phyloP scores from a whole-genome alignment of 2,329 filamentous ascomycete genomes.

The Trichoderma harzianum region DNA sequence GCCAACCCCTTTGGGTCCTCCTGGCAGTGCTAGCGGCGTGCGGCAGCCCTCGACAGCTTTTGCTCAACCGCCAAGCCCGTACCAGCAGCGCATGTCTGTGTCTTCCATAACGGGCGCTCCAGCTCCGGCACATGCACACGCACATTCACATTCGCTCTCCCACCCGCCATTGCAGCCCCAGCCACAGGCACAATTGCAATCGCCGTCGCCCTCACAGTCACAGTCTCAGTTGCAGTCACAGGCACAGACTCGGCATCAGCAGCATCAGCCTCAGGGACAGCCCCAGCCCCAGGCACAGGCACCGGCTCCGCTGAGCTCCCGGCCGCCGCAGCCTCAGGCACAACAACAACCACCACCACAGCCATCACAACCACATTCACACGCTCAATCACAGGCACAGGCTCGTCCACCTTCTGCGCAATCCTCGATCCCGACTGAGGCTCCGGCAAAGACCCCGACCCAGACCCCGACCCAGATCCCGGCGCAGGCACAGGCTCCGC shows the following conservation, averaged over 20 bases:
- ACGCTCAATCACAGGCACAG: not conserved
- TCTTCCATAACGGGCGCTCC: slow-evolving; percentile 26
- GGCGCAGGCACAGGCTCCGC: slow-evolving; percentile 20
- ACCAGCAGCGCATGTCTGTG: slow-evolving; percentile 47
- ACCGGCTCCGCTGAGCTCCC: not conserved
- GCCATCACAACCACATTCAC: not conserved
- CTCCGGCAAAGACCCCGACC: slow-evolving; percentile 20
- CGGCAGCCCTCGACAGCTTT: slow-evolving; percentile 44
- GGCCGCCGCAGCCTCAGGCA: slow-evolving; percentile 21
- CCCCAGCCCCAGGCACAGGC: not conserved
- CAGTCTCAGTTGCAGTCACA: not conserved
- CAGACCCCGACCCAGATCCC: slow-evolving; percentile 23
- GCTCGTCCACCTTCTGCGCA: not conserved
- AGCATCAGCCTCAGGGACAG: not conserved
- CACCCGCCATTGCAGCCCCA: not conserved
- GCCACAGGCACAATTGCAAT: not conserved
- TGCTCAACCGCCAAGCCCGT: slow-evolving; percentile 55
- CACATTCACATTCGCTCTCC: slow-evolving; percentile 26
- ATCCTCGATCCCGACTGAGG: not conserved
- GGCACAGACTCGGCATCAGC: not conserved
- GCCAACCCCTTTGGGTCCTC: slow-evolving; percentile 51
- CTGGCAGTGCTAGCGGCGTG: slow-evolving; percentile 41
- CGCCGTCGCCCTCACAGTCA: slow-evolving; percentile 26
- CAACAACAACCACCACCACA: not conserved
- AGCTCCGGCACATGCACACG: slow-evolving; percentile 31